These are phyloP conservation scores for Phytophthora hybrid DNA, from an alignment of 352 stramenopile species.

Conservation along the genomic window DNA sequence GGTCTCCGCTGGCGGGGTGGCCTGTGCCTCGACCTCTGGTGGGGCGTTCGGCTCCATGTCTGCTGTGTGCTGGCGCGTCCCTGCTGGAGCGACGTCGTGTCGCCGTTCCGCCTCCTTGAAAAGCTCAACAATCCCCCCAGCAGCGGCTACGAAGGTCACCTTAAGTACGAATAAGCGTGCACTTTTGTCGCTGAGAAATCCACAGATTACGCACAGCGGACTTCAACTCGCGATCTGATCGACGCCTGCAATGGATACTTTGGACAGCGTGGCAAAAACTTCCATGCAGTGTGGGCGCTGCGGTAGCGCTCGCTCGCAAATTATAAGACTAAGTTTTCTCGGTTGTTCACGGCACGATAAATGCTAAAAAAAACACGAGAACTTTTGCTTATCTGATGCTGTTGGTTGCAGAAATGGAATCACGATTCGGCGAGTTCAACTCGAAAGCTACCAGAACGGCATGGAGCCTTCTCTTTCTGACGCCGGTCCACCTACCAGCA, in stretches of 20 bases:
- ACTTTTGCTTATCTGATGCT: no score
- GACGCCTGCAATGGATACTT: not conserved
- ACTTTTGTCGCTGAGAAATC: slow-evolving; percentile 25
- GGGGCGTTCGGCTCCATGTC: slow-evolving; percentile 34
- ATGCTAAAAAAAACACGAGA: not conserved
- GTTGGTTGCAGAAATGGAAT: slow-evolving; percentile 9
- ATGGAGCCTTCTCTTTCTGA: slow-evolving; percentile 14
- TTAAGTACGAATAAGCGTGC: slow-evolving; percentile 39
- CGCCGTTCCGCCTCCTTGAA: slow-evolving; percentile 28
- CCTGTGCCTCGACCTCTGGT: slow-evolving; percentile 17
- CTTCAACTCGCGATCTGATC: not conserved
- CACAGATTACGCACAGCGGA: not conserved
- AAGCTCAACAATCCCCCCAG: slow-evolving; percentile 30
- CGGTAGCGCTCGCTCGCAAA: not conserved
- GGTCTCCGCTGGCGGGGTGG: not conserved
- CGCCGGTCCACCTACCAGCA: not conserved
- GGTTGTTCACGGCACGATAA: not conserved
- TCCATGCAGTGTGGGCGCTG: not conserved
- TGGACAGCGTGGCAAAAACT: not conserved
- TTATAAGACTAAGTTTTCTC: no score
- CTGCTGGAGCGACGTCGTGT: slow-evolving; percentile 1
- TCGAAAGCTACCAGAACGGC: slow-evolving; percentile 13
- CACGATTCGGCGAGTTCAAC: slow-evolving; percentile 23
- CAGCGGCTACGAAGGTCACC: not conserved
- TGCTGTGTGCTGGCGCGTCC: slow-evolving; percentile 6